Evolutionary conservation across 2,329 filamentous ascomycete genomes (phyloP).

Genomic region (Paecilomyces variotii): DNA sequence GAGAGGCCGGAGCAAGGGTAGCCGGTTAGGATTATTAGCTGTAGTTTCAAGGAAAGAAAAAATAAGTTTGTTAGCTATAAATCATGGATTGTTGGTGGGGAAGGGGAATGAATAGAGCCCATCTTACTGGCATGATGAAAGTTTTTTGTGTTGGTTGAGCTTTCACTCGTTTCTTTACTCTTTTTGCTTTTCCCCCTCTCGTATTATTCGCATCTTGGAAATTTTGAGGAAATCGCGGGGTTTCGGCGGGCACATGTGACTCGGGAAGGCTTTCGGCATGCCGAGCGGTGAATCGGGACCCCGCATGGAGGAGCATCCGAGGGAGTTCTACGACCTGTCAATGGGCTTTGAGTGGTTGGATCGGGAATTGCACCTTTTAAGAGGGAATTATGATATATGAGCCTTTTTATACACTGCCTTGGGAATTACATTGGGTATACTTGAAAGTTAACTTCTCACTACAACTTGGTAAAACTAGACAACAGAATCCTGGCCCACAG

Average conservation of each 20-base stretch:
- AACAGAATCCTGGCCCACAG: no score
- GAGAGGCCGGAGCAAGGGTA: slow-evolving; percentile 58
- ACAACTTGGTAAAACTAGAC: no score
- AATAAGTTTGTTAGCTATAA: neutral
- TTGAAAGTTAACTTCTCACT: no score
- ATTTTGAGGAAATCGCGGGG: slow-evolving; percentile 7
- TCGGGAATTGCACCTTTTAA: neutral
- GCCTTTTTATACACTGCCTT: neutral
- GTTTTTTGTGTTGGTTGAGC: neutral
- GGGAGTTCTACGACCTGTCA: neutral
- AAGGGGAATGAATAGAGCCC: neutral
- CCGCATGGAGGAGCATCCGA: neutral
- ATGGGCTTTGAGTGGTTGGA: neutral
- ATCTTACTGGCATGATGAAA: slow-evolving; percentile 21
- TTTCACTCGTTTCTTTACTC: no score
- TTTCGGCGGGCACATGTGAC: slow-evolving; percentile 10
- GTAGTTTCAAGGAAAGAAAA: neutral
- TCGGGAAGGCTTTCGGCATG: slow-evolving; percentile 1
- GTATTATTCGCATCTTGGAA: neutral
- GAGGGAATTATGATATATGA: neutral
- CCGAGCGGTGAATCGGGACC: neutral
- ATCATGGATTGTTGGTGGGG: neutral
- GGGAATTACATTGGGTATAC: no score
- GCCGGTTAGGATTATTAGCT: slow-evolving; percentile 56
- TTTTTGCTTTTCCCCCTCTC: neutral